Percentiles rank a stretch among this genome's conserved stretches.
Evolutionary conservation across 2,329 filamentous ascomycete species (phyloP).

Genomic region (Sporothrix mexicana): DNA sequence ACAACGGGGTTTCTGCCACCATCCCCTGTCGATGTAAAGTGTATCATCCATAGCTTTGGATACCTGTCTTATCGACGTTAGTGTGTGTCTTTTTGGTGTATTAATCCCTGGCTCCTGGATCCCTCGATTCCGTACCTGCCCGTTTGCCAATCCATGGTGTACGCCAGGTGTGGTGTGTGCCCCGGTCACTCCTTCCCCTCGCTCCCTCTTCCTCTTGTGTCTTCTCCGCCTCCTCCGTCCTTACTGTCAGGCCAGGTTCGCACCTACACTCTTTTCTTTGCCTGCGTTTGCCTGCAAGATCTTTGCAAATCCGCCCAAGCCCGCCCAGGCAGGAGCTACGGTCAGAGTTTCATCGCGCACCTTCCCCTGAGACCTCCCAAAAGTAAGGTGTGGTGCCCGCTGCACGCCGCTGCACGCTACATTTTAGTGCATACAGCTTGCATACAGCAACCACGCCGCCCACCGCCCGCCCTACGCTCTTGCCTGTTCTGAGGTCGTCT

Average conservation of each 20-base stretch:
- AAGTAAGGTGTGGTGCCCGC: background rate
- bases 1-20: background rate
- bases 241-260: conserved; percentile 7
- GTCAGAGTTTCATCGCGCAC: conserved; percentile 29
- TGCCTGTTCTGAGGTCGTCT: background rate
- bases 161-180: background rate
- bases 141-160: background rate
- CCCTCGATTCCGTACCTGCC: background rate
- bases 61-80: background rate
- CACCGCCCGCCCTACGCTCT: conserved; percentile 14
- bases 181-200: conserved; percentile 17
- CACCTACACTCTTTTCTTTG: background rate
- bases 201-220: background rate
- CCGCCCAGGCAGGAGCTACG: conserved; percentile 21
- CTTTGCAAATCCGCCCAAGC: background rate
- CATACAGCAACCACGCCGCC: background rate
- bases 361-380: background rate
- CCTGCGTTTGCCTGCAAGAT: background rate
- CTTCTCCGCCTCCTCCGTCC: too few relatives aligned
- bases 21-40: background rate
- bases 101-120: background rate
- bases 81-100: background rate
- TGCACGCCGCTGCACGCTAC: background rate
- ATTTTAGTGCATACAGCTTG: background rate
- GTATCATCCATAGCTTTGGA: background rate